A percentile compares a stretch with the other conserved stretches of the same genome.
Conservation (phyloP, 805 yeast genomes). For the Isabelozyma rhagii region DNA sequence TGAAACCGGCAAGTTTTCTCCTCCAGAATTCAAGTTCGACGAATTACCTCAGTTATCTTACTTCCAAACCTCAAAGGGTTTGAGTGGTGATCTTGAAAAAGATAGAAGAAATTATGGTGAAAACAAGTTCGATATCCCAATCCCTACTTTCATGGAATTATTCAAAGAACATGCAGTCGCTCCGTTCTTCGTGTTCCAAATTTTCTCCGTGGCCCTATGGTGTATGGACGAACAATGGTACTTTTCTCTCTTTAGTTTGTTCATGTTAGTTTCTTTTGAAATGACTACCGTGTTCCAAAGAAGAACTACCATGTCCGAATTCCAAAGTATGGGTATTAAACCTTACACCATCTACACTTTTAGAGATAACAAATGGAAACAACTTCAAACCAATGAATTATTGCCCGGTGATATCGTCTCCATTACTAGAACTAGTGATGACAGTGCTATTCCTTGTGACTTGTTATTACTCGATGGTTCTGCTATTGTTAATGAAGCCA, state of each 20-base stretch:
- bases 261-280: conserved; percentile 92
- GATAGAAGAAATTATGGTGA: conserved; percentile 66
- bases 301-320: conserved; percentile 89
- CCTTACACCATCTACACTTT: conserved; percentile 77
- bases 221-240: conserved; percentile 97
- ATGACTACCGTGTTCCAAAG: conserved; percentile 94
- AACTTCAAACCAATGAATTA: conserved; percentile 67
- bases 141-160: conserved; percentile 85
- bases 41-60: conserved; percentile 52
- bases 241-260: conserved; percentile 82
- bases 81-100: conserved; percentile 48
- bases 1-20: conserved; percentile 56
- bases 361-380: conserved; percentile 69
- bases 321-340: conserved; percentile 95
- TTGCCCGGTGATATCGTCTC: conserved; percentile 93
- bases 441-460: conserved; percentile 92
- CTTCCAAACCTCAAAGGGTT: conserved; percentile 57
- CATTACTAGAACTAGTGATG: conserved; percentile 83
- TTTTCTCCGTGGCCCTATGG: conserved; percentile 95
- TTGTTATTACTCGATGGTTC: conserved; percentile 81
- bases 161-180: conserved; percentile 98
- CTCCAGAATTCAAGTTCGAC: conserved; percentile 77
- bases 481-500: conserved; percentile 96
- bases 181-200: conserved; percentile 94
- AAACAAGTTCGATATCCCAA: conserved; percentile 90